phyloP scores from a whole-genome alignment of 2,329 filamentous ascomycete genomes.

The Blastomyces parvus region DNA sequence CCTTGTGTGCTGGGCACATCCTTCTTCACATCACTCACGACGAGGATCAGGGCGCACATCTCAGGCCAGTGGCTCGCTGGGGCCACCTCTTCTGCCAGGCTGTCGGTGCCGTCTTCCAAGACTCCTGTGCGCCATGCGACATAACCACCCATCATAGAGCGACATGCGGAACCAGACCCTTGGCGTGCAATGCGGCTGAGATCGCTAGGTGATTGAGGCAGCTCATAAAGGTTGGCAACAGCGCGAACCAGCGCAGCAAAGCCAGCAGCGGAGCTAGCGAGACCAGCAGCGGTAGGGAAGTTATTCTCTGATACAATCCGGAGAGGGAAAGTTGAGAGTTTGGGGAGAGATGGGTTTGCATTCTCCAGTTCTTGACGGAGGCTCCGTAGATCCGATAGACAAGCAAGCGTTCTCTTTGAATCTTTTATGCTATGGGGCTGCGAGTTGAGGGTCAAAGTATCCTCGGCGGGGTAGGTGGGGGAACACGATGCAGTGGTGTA shows the following conservation, averaged over 20 bases:
- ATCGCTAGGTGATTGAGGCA: constrained; percentile 70
- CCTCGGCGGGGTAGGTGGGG: constrained; percentile 52
- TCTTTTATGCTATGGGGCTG: constrained; percentile 67
- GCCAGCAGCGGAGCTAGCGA: constrained; percentile 58
- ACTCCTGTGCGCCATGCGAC: constrained; percentile 85
- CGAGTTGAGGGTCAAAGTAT: constrained; percentile 78
- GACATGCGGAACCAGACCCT: constrained; percentile 88
- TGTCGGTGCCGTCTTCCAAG: constrained; percentile 71
- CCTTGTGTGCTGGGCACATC: constrained; percentile 84
- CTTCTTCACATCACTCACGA: constrained; percentile 91
- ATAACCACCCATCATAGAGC: constrained; percentile 87
- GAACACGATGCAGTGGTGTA: constrained; percentile 94
- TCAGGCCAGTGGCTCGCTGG: constrained; percentile 85
- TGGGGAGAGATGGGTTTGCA: constrained; percentile 63
- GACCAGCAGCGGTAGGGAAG: constrained; percentile 92
- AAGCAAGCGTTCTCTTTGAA: constrained; percentile 85
- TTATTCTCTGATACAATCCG: constrained; percentile 95
- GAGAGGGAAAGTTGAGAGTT: constrained; percentile 66
- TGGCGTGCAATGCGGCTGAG: constrained; percentile 84
- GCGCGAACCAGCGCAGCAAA: constrained; percentile 62
- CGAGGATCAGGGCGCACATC: constrained; percentile 86
- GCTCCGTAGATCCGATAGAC: constrained; percentile 73
- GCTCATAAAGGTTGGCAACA: constrained; percentile 82
- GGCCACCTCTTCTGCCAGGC: constrained; percentile 77
- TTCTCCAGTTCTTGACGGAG: constrained; percentile 68